phyloP scores from a whole-genome alignment of 1,139 yeast species.

The Nakaseomyces delphensis region DNA sequence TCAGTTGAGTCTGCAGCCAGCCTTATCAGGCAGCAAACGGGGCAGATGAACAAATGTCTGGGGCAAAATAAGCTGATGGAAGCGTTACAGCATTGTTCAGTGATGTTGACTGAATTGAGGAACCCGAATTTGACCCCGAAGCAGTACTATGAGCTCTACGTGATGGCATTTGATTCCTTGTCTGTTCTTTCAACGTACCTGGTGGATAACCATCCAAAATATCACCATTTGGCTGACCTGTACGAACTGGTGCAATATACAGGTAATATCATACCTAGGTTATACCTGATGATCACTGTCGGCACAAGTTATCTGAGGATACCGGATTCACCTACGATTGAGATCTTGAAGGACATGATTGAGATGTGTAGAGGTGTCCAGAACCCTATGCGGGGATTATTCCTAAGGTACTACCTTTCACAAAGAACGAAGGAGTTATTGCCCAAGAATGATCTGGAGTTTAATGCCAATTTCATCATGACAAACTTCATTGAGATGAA shows the following conservation, averaged over 20 bases:
- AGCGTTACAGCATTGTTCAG: constrained; percentile 81
- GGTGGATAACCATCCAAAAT: constrained; percentile 51
- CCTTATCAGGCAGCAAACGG: constrained; percentile 58
- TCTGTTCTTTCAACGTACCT: constrained; percentile 59
- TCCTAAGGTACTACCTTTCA: constrained; percentile 77
- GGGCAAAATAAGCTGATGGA: constrained; percentile 65
- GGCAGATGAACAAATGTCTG: constrained; percentile 68
- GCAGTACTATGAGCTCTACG: constrained; percentile 88
- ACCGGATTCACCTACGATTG: constrained; percentile 72
- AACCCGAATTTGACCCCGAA: constrained; percentile 74
- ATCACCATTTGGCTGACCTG: constrained; percentile 77
- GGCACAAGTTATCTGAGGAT: constrained; percentile 83
- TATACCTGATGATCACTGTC: constrained; percentile 89
- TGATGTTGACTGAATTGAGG: constrained; percentile 73
- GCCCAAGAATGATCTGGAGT: constrained; percentile 33
- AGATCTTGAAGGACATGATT: constrained; percentile 89
- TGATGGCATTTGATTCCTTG: constrained; percentile 75
- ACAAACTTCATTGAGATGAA: constrained; percentile 95
- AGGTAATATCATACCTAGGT: constrained; percentile 83
- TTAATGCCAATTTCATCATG: constrained; percentile 64
- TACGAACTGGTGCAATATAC: constrained; percentile 95
- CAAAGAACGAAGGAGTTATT: constrained; percentile 73
- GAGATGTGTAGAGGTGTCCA: constrained; percentile 99
- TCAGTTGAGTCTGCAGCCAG: constrained; percentile 24
- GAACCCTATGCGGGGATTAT: constrained; percentile 85